These are phyloP conservation scores for Triticum timopheevii DNA, from an alignment of 176 grass and related monocot genomes.

Conservation along the genomic window DNA sequence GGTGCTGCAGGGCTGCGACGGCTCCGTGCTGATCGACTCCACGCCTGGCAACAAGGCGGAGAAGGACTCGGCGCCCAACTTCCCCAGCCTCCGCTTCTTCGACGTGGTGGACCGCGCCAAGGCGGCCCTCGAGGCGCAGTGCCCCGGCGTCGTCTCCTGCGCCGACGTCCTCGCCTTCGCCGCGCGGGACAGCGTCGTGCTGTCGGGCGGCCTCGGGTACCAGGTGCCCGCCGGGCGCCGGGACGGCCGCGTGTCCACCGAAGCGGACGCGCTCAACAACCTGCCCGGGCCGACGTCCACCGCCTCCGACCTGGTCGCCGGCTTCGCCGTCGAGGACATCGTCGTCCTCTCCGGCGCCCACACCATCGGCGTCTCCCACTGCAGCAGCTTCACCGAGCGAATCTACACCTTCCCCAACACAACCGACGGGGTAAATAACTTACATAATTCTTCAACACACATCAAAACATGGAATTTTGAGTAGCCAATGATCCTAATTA, in stretches of 20 bases:
- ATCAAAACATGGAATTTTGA: neutral
- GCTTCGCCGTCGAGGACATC: slow-evolving; percentile 46
- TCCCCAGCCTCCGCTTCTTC: slow-evolving; percentile 56
- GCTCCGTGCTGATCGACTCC: slow-evolving; percentile 54
- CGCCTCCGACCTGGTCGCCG: slow-evolving; percentile 6
- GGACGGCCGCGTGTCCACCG: slow-evolving; percentile 36
- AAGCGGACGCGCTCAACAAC: neutral
- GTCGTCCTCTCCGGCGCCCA: slow-evolving; percentile 66
- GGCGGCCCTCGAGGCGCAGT: slow-evolving; percentile 39
- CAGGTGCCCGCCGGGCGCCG: slow-evolving; percentile 46
- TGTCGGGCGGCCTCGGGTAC: slow-evolving; percentile 35
- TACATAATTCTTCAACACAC: neutral
- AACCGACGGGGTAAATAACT: slow-evolving; percentile 13
- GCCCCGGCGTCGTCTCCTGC: slow-evolving; percentile 59
- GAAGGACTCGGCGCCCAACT: slow-evolving; percentile 46
- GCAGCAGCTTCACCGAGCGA: slow-evolving; percentile 23
- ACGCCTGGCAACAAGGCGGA: slow-evolving; percentile 47
- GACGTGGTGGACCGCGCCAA: slow-evolving; percentile 49
- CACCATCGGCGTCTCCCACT: slow-evolving; percentile 56
- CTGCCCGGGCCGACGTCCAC: slow-evolving; percentile 39
- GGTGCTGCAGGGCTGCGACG: slow-evolving; percentile 46
- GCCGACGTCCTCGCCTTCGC: slow-evolving; percentile 74
- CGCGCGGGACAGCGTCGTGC: slow-evolving; percentile 45
- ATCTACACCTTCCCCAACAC: slow-evolving; percentile 50
- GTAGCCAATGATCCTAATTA: neutral